Percentiles rank a stretch among this genome's conserved stretches.
Evolutionary conservation across 352 stramenopile genomes (phyloP).

Genomic region (Phytophthora constricta): DNA sequence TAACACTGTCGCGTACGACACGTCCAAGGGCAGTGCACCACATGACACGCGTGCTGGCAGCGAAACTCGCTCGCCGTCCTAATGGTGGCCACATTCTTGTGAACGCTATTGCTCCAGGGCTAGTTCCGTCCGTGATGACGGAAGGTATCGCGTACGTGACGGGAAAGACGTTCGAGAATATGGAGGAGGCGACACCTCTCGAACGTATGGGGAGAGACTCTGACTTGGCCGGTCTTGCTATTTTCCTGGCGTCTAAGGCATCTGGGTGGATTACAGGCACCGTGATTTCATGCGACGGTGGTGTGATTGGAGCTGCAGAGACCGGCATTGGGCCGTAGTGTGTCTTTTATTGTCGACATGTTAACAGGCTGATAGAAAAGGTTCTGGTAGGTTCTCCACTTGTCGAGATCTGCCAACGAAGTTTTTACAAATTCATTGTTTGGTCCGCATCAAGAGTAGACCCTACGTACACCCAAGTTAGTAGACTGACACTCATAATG

Average conservation of each 20-base stretch:
- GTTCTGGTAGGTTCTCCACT: too few relatives aligned
- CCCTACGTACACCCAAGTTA: too few relatives aligned
- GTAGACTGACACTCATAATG: too few relatives aligned
- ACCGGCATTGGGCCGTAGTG: conserved; percentile 44
- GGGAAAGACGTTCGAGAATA: conserved; percentile 53
- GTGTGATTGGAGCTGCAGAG: conserved; percentile 62
- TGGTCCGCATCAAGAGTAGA: too few relatives aligned
- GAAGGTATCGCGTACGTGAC: conserved; percentile 69
- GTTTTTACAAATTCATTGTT: too few relatives aligned
- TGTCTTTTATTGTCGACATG: too few relatives aligned
- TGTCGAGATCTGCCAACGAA: too few relatives aligned
- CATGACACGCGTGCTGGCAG: conserved; percentile 91
- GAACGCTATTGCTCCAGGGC: conserved; percentile 94
- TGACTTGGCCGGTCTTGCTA: conserved; percentile 93
- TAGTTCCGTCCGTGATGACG: conserved; percentile 93
- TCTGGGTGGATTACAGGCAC: conserved; percentile 93
- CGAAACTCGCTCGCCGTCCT: conserved; percentile 85
- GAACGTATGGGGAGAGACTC: conserved; percentile 82
- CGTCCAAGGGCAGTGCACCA: conserved; percentile 95
- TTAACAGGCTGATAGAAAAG: too few relatives aligned
- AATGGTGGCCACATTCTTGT: conserved; percentile 93
- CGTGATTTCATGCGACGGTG: conserved; percentile 93
- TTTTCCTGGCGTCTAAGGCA: conserved; percentile 92
- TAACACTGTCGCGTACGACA: conserved; percentile 95
- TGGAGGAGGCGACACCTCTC: conserved; percentile 82